Conservation (phyloP, 768 basidiomycete genomes). For the Tulasnella sp. region DNA sequence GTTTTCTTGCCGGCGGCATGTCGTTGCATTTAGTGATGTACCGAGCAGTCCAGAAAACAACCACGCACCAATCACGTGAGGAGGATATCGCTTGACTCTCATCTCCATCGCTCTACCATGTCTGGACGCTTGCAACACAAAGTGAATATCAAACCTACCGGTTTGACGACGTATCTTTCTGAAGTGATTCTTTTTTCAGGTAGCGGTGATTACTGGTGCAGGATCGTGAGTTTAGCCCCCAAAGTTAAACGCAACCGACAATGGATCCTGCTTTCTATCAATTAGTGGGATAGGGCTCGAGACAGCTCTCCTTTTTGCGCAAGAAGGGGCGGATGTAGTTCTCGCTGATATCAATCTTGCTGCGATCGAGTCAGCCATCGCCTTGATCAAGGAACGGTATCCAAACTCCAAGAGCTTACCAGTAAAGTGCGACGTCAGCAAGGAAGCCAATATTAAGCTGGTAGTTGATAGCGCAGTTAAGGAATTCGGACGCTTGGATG, state of each 20-base stretch:
- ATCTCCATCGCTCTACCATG: conserved; percentile 32
- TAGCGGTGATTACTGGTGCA: conserved; percentile 76
- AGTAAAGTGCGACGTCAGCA: conserved; percentile 74
- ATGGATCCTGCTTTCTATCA: no score
- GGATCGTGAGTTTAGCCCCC: conserved; percentile 53
- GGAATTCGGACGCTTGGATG: conserved; percentile 85
- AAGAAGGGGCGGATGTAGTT: conserved; percentile 85
- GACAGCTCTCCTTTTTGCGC: conserved; percentile 87
- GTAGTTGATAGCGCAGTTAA: conserved; percentile 69
- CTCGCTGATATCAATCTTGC: conserved; percentile 78
- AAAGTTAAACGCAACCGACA: conserved; percentile 17
- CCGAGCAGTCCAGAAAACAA: not conserved
- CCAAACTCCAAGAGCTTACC: conserved; percentile 59
- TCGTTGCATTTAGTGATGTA: not conserved
- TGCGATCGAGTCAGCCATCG: conserved; percentile 57
- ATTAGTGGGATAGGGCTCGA: conserved; percentile 97
- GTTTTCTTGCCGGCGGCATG: not conserved
- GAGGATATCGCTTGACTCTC: not conserved
- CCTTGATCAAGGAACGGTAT: conserved; percentile 49
- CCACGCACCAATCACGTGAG: not conserved
- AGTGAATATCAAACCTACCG: conserved; percentile 26
- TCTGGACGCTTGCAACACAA: conserved; percentile 57
- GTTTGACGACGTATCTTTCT: not conserved
- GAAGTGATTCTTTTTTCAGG: conserved; percentile 34
- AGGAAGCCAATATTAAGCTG: conserved; percentile 75